Conservation (phyloP, 2,329 filamentous ascomycete genomes). For the Coleophoma eucalyptorum region DNA sequence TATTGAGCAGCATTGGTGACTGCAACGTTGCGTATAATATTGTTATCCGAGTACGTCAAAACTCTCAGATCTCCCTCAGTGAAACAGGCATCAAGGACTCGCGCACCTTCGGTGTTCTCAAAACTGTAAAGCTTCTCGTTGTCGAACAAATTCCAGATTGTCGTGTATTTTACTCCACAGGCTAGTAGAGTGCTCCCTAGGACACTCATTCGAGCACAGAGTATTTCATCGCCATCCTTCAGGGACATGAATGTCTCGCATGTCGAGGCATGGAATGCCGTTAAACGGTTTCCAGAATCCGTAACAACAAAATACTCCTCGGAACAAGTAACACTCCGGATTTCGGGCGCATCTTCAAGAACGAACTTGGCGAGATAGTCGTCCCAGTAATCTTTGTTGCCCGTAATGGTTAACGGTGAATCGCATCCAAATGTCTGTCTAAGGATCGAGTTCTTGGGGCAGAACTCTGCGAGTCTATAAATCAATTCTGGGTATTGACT, state of each 20-base stretch:
- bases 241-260: conserved; percentile 6
- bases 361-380: conserved; percentile 7
- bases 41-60: conserved; percentile 4
- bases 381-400: conserved; percentile 7
- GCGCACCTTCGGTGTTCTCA: conserved; percentile 1
- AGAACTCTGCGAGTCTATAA: conserved; percentile 33
- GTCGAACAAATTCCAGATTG: conserved; percentile 1
- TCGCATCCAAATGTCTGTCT: conserved; percentile 23
- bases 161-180: conserved; percentile 3
- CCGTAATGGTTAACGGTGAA: conserved; percentile 1
- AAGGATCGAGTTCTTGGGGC: conserved; percentile 30
- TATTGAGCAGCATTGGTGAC: conserved; percentile 1
- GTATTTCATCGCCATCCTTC: conserved; percentile 4
- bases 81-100: conserved; percentile 2
- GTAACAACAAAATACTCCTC: not conserved
- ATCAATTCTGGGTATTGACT: conserved; percentile 27
- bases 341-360: conserved; percentile 5
- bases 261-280: conserved; percentile 3
- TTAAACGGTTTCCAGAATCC: conserved; percentile 3
- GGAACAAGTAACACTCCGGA: not conserved
- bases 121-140: conserved; percentile 1
- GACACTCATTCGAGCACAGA: conserved; percentile 6
- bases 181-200: conserved; percentile 2
- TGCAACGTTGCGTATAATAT: conserved; percentile 3
- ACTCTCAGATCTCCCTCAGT: conserved; percentile 3